A percentile compares a stretch with the other conserved stretches of the same genome.
These are phyloP conservation scores for Pugionium cornutum DNA, from an alignment of 345 rosid genomes.

Conservation along the genomic window DNA sequence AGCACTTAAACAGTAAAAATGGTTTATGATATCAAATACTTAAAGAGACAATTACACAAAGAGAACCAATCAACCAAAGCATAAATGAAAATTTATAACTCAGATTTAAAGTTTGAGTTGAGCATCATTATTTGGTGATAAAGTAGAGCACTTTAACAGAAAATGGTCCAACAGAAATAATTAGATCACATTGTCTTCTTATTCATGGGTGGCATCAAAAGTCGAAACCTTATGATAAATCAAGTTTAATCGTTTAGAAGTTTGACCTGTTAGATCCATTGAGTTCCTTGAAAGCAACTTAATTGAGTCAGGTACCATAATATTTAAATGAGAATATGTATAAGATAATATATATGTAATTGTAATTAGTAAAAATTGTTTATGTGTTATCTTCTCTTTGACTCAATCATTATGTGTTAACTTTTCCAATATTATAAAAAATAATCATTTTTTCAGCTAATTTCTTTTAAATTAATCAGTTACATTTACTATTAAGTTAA, in stretches of 20 bases:
- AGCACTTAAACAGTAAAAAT: too few relatives aligned
- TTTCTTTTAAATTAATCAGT: too few relatives aligned
- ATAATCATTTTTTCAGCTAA: too few relatives aligned
- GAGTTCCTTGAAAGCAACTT: slow-evolving; percentile 28
- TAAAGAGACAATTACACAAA: too few relatives aligned
- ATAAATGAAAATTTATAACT: background rate
- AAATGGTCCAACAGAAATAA: slow-evolving; percentile 29
- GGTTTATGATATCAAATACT: too few relatives aligned
- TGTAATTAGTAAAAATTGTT: too few relatives aligned
- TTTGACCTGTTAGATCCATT: slow-evolving; percentile 24
- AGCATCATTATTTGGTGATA: slow-evolving; percentile 15
- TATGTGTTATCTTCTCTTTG: too few relatives aligned
- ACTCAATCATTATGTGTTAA: too few relatives aligned
- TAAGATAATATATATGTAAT: background rate
- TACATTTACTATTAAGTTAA: too few relatives aligned
- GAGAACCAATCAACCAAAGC: background rate
- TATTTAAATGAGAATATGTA: background rate
- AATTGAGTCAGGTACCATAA: slow-evolving; percentile 14
- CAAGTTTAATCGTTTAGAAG: slow-evolving; percentile 11
- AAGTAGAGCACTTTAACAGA: slow-evolving; percentile 18
- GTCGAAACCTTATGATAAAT: slow-evolving; percentile 13
- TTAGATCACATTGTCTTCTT: slow-evolving; percentile 28
- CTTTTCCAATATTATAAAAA: too few relatives aligned
- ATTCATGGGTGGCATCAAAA: slow-evolving; percentile 28
- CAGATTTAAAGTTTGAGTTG: background rate